These are phyloP conservation scores for Drosera spatulata DNA, from an alignment of 179 eudicot genomes.

Conservation along the genomic window DNA sequence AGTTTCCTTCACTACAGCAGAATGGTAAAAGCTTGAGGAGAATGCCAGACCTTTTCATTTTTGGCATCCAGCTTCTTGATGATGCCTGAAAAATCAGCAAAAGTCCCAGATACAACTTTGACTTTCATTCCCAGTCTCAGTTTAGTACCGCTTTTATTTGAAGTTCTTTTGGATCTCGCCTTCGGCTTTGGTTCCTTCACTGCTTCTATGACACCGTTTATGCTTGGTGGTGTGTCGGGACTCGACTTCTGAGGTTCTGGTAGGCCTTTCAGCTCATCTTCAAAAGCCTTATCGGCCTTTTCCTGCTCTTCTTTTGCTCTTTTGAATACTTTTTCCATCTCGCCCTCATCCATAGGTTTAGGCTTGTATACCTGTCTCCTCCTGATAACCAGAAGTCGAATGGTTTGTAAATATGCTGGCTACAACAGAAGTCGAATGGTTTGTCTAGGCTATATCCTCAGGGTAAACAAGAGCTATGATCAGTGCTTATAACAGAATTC, in stretches of 20 bases:
- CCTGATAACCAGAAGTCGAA: slow-evolving; percentile 25
- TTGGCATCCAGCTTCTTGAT: slow-evolving; percentile 66
- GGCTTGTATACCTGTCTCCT: slow-evolving; percentile 76
- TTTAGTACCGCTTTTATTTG: slow-evolving; percentile 21
- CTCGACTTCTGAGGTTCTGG: slow-evolving; percentile 15
- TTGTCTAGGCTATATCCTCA: not conserved
- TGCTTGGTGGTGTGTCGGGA: slow-evolving; percentile 14
- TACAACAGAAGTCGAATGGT: not conserved
- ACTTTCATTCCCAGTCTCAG: slow-evolving; percentile 55
- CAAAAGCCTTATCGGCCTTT: slow-evolving; percentile 68
- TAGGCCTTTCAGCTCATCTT: slow-evolving; percentile 42
- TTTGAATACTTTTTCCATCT: slow-evolving; percentile 58
- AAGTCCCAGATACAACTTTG: slow-evolving; percentile 68
- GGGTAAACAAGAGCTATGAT: not conserved
- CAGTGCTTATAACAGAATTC: not conserved
- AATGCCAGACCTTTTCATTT: slow-evolving; percentile 43
- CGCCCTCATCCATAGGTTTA: slow-evolving; percentile 60
- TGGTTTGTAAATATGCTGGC: not conserved
- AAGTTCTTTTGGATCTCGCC: slow-evolving; percentile 30
- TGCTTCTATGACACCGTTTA: slow-evolving; percentile 16
- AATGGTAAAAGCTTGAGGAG: not conserved
- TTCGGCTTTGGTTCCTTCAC: slow-evolving; percentile 25
- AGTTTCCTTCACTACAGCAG: not conserved
- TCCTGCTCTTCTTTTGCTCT: slow-evolving; percentile 83
- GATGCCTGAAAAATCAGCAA: slow-evolving; percentile 72